Base-by-base conservation (phyloP, 108 stramenopile genomes). In the Discostella pseudostelligera region DNA sequence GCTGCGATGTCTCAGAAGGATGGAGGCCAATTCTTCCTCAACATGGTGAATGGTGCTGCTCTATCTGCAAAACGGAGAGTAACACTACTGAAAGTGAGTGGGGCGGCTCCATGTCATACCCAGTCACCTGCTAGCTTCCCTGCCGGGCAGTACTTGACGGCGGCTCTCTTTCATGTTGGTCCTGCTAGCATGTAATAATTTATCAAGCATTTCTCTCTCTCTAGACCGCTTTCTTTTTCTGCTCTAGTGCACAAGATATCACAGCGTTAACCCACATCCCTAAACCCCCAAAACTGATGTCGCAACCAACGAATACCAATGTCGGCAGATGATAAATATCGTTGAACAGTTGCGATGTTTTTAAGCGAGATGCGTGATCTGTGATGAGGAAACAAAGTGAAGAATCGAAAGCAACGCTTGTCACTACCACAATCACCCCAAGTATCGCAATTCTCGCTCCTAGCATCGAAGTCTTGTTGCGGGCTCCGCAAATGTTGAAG, bases 1-100 rank as follows among this genome's bases (percentile, higher is more conserved):
- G 87, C 92, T 11, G 96, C 96, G 20, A 96, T 97, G 97, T 93
- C 95, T 8, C 95, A 96, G 65, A 82, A 88, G 22, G 89, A 92
- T 53, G 94, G 90, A 2, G 95, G 93, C 19, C 84, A 87, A 36
- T 88, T 69, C 70, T 93, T 93, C 61, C 64, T 90, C 17, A 72
- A 86, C 16, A 81, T 75, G 68, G 86, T 93, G 0, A 87, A 90
- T 43, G 69, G 82, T 47, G 92, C 89, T 0, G 87, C 86, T 39
- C 45, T 84, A 9, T 59, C 87, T 2, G 92, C 92, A 10, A 67
- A 72, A 29, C 74, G 92, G 36, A 69, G 82, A 72, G 71, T 87
- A 3, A 87, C 87, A 8, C 57, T 93, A 13, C 36, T 93, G 32
- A 64, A 72, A 43, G 83, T 84, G 5, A 81, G 64, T 56, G 88